phyloP scores from a whole-genome alignment of 1,284 basidiomycete genomes.

The Microbotryum silenes-acaulis region DNA sequence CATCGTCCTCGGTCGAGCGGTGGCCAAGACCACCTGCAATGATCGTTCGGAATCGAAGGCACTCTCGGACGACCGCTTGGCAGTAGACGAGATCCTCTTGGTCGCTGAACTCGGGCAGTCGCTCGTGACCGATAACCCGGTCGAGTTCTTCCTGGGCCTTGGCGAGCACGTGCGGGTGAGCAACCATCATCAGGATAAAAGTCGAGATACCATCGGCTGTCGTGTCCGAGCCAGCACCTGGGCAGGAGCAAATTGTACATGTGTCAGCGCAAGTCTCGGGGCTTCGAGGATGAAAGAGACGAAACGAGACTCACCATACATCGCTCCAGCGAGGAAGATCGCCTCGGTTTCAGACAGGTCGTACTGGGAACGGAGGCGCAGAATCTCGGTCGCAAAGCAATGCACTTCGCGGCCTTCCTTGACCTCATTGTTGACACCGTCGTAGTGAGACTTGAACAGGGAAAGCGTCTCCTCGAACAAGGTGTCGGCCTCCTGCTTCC shows the following conservation, averaged over 20 bases:
- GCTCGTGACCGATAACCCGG: slow-evolving; percentile 31
- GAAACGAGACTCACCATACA: slow-evolving; percentile 27
- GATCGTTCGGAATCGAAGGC: slow-evolving; percentile 39
- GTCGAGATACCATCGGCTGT: slow-evolving; percentile 33
- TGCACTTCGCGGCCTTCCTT: slow-evolving; percentile 26
- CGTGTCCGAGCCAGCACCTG: slow-evolving; percentile 25
- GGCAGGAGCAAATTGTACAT: not conserved
- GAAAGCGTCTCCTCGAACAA: slow-evolving; percentile 29
- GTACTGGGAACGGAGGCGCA: slow-evolving; percentile 31
- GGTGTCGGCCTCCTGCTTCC: slow-evolving; percentile 29
- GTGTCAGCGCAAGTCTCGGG: not conserved
- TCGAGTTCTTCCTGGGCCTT: slow-evolving; percentile 38
- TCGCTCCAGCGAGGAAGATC: slow-evolving; percentile 36
- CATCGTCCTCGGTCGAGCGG: slow-evolving; percentile 36
- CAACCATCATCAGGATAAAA: slow-evolving; percentile 25
- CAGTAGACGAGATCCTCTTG: slow-evolving; percentile 36
- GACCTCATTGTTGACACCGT: slow-evolving; percentile 15
- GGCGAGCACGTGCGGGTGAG: slow-evolving; percentile 19
- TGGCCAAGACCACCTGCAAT: slow-evolving; percentile 37
- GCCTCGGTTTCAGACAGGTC: slow-evolving; percentile 34
- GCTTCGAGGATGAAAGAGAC: not conserved
- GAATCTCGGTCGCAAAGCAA: slow-evolving; percentile 36
- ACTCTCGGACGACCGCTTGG: slow-evolving; percentile 37
- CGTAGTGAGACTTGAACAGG: slow-evolving; percentile 33
- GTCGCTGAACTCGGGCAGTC: slow-evolving; percentile 38